Evolutionary conservation across 1,284 basidiomycete species (phyloP), one percentile per base, ranked within the genome.

Genomic region (Trichosporon sp.): DNA sequence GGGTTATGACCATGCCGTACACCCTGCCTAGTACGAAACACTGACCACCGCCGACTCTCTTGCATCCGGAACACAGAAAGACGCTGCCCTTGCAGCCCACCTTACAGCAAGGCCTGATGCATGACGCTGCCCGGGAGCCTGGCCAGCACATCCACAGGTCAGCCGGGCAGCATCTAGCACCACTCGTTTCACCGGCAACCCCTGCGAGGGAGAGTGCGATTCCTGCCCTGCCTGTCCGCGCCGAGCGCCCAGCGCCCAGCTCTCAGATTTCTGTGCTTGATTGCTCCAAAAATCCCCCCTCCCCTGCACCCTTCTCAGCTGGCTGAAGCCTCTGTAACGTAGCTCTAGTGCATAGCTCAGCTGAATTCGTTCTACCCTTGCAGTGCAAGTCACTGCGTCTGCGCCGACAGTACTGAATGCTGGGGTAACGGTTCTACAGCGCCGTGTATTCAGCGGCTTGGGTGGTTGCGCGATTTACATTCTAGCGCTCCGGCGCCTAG

Each of bases 1-100:
- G 59, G 59, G 31, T 35, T 35, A 63, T 63, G 32, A 37, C 59
- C 59, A 63, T 63, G 59, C 59, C 59, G 59, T 63, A 63, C 59
- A 63, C 59, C 14, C 40, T 8, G 12, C 12, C 59, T 63, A 63
- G 59, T 37, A 63, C 59, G 59, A 63, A 63, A 63, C 59, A 63
- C 21, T 16, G 51, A 54, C 51, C 51, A 19, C 51, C 51, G 51
- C 51, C 51, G 51, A 26, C 14, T 26, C 16, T 51, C 48, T n/a
- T 26, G 51, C 51, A 54, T 54, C 51, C 51, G 51, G 43, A 54
- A 54, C 19, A 54, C 51, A 37, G 5, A 26, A 26, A 37, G n/a
- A 51, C n/a, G 48, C 19, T 19, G 14, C 6, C 48, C n/a, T 26
- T 26, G 26, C 26, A 26, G 26, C 26, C 26, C 26, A 26, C 26